Evolutionary conservation across 192 early-diverging fungal genomes (phyloP), one percentile per base, ranked within the genome.

Genomic region (Coemansia erecta): DNA sequence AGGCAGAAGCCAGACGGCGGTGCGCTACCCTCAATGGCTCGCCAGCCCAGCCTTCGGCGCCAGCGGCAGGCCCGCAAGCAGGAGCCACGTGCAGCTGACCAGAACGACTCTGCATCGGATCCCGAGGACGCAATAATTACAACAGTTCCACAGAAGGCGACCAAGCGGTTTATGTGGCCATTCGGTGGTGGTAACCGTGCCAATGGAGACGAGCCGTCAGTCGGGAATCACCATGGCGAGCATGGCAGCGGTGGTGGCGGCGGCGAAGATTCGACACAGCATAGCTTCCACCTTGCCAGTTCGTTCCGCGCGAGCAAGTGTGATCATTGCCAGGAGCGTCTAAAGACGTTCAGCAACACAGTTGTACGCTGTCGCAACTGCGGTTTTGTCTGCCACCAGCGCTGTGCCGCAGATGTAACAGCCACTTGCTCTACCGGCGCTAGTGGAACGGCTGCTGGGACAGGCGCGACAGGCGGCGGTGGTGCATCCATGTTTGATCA

Each of bases 91-190:
- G 46, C 50, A 17, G 49, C 42, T 9, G 47, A 70, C 28, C 49
- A 61, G 31, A 59, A 71, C 52, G 75, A 78, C 46, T 78, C 75
- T 11, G 75, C 58, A 0, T 78, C 75, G 0, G 77, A 73, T 18
- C 66, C 56, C 28, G 75, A 80, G n/a, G 77, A 73, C 53, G 72
- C 67, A 1, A 80, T 80, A 35, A 80, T 73, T 23, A 70, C 77
- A 0, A 70, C 68, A 0, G 67, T 73, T 9, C 77, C 77, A 31
- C 70, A 80, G 41, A 73, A 73, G 58, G 77, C 72, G 7, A 72
- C 70, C 22, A 80, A 80, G 63, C 77, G 77, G 31, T 80, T 80
- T 19, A 70, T 73, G 21, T 80, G 77, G 77, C 77, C 72, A 4
- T 73, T 80, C 49, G 71, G 71, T 37, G 62, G 76, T 23, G 31